Percentiles rank a stretch among this genome's conserved stretches.
Conservation (phyloP, 306 rosid genomes). For the Glycyrrhiza uralensis region DNA sequence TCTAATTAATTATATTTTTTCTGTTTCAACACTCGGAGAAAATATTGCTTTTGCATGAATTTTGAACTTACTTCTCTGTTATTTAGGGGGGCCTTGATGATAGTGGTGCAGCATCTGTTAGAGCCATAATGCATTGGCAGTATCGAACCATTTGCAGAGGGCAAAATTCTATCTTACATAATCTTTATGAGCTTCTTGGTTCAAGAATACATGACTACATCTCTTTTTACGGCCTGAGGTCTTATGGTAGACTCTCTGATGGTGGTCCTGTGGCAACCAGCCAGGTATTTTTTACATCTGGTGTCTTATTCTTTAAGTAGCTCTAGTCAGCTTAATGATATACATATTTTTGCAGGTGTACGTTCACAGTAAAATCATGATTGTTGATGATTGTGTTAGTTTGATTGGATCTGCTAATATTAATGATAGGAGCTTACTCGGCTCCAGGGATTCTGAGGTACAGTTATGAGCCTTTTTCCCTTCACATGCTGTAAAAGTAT, state of each 20-base stretch:
- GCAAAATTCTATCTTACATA: constrained; percentile 70
- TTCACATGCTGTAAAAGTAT: constrained; percentile 2
- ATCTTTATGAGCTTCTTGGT: constrained; percentile 71
- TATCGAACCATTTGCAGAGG: constrained; percentile 97
- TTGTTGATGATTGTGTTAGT: constrained; percentile 71
- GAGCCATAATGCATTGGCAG: constrained; percentile 99
- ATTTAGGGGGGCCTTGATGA: constrained; percentile 99
- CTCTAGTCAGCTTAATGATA: constrained; percentile 24
- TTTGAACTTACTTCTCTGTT: constrained; percentile 28
- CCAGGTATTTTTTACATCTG: constrained; percentile 59
- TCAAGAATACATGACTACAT: constrained; percentile 75
- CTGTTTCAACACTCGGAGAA: constrained; percentile 14
- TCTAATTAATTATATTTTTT: constrained; percentile 22
- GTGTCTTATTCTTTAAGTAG: neutral
- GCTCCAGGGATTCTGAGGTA: constrained; percentile 98
- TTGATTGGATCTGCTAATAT: constrained; percentile 97
- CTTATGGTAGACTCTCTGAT: constrained; percentile 78
- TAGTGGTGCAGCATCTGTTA: constrained; percentile 95
- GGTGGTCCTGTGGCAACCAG: constrained; percentile 91
- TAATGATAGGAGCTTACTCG: constrained; percentile 95
- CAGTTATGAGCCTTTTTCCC: constrained; percentile 15
- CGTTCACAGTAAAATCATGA: constrained; percentile 97
- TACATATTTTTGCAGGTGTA: constrained; percentile 59
- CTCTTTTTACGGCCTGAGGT: constrained; percentile 90
- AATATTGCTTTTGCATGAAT: constrained; percentile 13